Base-by-base conservation (phyloP, 2,329 filamentous ascomycete species). In the Sclerotinia glacialis region DNA sequence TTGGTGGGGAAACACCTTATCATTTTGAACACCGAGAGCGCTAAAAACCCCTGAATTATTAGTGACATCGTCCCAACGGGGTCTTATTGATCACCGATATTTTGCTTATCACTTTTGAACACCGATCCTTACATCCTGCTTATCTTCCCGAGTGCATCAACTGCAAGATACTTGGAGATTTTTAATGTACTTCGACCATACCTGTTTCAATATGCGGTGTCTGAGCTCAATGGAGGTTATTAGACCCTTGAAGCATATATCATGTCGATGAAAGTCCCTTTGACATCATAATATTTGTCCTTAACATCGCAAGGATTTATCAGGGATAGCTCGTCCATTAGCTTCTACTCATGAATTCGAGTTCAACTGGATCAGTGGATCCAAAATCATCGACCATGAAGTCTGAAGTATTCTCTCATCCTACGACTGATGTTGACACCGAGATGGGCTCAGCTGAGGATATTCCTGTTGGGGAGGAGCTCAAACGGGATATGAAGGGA, bases 401-500 rank as follows among this genome's bases (percentile, higher is more conserved):
- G 21, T 42, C 46, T n/a, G 46, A 65, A 42, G 31, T 44, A 8
- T 34, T 50, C 5, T 50, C 52, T 11, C n/a, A 50, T 40, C 31
- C 37, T 12, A 16, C 21, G 1, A 34, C 28, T 42, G 31, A 50
- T 26, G 4, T 16, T 6, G 46, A 65, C 28, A 49, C 50, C 8
- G 64, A 42, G 34, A 44, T 34, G 63, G 67, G 59, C 34, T 65
- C 52, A 58, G 67, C 37, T 34, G 46, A 62, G 40, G 60, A 66
- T 34, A 46, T 52, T 3, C 49, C 50, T 46, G 59, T 58, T 46
- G n/a, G 37, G 21, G 63, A 68, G 31, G 56, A 72, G 44, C 59
- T 86, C 12, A 76, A 83, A 72, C 79, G 82, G 69, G 81, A 81
- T 54, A 78, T 85, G 58, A 79, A 80, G 68, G 80, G 81, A 47